A percentile compares a stretch with the other conserved stretches of the same genome.
phyloP scores from a whole-genome alignment of 2,329 filamentous ascomycete species.

The Corinectria fuckeliana region DNA sequence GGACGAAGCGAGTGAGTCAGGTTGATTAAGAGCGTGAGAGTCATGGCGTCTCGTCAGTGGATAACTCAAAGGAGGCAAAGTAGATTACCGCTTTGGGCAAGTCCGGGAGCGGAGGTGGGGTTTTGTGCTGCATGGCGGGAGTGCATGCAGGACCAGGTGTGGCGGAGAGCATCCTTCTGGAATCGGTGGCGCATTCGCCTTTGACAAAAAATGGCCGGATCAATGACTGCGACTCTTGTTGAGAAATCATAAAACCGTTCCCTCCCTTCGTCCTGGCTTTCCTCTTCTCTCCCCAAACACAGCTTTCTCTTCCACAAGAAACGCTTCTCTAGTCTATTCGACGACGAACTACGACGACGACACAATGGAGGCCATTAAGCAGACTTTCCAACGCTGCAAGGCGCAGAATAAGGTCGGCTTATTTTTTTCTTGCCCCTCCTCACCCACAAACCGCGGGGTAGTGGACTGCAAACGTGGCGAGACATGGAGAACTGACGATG shows the following conservation, averaged over 20 bases:
- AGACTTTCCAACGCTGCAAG: conserved; percentile 67
- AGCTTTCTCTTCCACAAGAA: background rate
- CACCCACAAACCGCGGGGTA: conserved; percentile 32
- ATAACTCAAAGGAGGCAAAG: background rate
- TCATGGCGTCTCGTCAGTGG: background rate
- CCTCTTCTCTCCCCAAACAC: conserved; percentile 2
- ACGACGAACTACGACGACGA: conserved; percentile 5
- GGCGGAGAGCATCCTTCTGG: conserved; percentile 41
- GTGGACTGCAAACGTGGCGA: background rate
- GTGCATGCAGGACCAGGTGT: conserved; percentile 32
- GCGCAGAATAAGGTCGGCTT: conserved; percentile 61
- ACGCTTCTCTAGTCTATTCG: background rate
- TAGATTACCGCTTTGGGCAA: conserved; percentile 38
- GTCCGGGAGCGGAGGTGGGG: conserved; percentile 33
- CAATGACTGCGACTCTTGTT: conserved; percentile 5
- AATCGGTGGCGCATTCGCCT: conserved; percentile 34
- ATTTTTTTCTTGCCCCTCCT: conserved; percentile 35
- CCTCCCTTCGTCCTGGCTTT: background rate
- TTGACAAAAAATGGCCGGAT: background rate
- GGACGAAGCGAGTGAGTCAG: background rate
- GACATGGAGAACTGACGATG: conserved; percentile 28
- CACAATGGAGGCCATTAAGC: conserved; percentile 63
- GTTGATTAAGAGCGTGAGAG: background rate
- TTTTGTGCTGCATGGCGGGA: conserved; percentile 33
- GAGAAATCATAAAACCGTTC: conserved; percentile 18